Base-by-base conservation (phyloP, 2,329 filamentous ascomycete genomes). In the Fusarium pseudonygamai region DNA sequence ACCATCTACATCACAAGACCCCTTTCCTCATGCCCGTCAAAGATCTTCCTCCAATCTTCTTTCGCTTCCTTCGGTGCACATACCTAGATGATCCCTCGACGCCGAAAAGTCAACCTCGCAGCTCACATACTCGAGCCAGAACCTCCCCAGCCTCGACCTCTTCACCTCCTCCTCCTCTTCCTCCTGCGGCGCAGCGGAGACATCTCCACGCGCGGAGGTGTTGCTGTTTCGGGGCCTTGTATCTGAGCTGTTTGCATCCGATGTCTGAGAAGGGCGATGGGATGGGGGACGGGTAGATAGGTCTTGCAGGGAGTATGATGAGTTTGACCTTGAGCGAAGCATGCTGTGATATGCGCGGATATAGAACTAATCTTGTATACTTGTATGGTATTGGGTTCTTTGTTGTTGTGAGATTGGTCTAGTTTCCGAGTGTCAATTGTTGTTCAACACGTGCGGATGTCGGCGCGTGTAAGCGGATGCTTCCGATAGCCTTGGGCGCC, bases 71-170 rank as follows among this genome's bases (percentile, higher is more conserved):
- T 55, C 53, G 40, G 52, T 45, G 37, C 13, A 64, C 75, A 46
- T 78, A 78, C 76, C 76, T 60, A 78, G 67, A 75, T 78, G 76
- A 60, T 78, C 76, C 37, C 76, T 75, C 26, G 72, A 69, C 30
- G 59, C 59, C 22, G 65, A 68, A 28, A 76, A 63, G 37, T 78
- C 76, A 34, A 78, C 76, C 52, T 78, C 75, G 39, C 76, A 78
- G 55, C 76, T 78, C 28, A 78, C 66, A 50, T 74, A 62, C 32
- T 75, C 56, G 22, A 11, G 40, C 76, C 76, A 78, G 45, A 76
- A 73, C 22, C 49, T 61, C 26, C 52, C 65, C 34, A 75, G 50
- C 20, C 62, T 46, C 47, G 68, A 56, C 64, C 32, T 50, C n/a
- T 49, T 28, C 28, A 30, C 46, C 22, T 24, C 43, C n/a, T 37